Evolutionary conservation across 139 green algal genomes (phyloP), one percentile per base, ranked within the genome.

Genomic region (Chlamydomonas schloesseri): DNA sequence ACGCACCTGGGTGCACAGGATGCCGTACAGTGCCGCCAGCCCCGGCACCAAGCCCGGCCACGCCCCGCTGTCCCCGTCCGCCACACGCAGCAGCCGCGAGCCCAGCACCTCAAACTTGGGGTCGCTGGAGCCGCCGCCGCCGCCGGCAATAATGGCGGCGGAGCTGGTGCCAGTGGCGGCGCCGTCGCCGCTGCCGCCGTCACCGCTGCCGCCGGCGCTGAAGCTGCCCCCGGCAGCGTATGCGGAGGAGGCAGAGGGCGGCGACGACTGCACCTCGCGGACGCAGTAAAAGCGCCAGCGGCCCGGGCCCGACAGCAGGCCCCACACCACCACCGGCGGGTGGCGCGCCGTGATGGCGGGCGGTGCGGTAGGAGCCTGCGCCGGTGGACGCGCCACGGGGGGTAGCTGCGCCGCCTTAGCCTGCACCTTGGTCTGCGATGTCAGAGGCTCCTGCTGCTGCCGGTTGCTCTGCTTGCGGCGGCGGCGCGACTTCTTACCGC

Each of bases 261-360:
- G 6, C 1, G 67, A 26, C 31, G 33, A 50, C 53, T 13, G n/a
- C 55, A 47, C 28, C 50, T 81, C 50, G 5, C 53, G 73, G 13
- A 81, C 2, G n/a, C 73, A 81, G 50, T 81, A 81, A n/a, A 81
- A 81, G 34, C 53, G 28, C 73, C 73, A 81, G 50, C 29, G 31
- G 47, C 46, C 24, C 18, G 69, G 29, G 21, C 46, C 53, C 33
- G 73, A 69, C 50, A 81, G 73, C 26, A 81, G 33, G 24, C 68
- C 68, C 68, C 68, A 73, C 31, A 73, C 68, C 68, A 46, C 31
- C 31, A 73, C 68, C 6, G 68, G 68, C 8, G 42, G 42, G 42
- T 8, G 42, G 6, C n/a, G n/a, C n/a, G n/a, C n/a, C n/a, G n/a
- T n/a, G n/a, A n/a, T n/a, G n/a, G n/a, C n/a, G n/a, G n/a, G n/a